Base-by-base conservation (phyloP, 2,329 filamentous ascomycete species). In the Penicillium janthinellum region DNA sequence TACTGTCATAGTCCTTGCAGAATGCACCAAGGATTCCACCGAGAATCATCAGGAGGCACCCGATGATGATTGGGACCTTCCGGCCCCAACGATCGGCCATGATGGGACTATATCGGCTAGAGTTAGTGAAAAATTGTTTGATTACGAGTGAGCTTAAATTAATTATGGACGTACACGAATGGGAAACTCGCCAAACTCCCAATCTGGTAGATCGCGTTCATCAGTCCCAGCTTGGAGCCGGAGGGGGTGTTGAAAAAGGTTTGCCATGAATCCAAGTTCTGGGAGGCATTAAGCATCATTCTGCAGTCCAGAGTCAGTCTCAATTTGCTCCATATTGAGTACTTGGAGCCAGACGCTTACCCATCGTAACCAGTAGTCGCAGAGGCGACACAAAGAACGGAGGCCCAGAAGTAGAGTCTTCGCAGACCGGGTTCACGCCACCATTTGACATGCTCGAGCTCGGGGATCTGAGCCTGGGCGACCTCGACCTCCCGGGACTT, bases 311-410 rank as follows among this genome's bases (percentile, higher is more conserved):
- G 6, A n/a, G 14, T 37, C 15, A 14, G 7, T 0, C 14, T 56
- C 31, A 10, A n/a, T 41, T 48, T 37, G 35, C 20, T n/a, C 4
- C 12, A 15, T 10, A 28, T 28, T 12, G 12, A 20, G 22, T 22
- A 3, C 14, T 17, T 22, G 15, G 6, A 31, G 28, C 12, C 8
- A 5, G 28, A 11, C 12, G 14, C 60, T 51, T 67, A 79, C 77
- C 84, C 84, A 73, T 88, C 85, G 69, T 86, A 87, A 55, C 85
- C 84, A 7, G 84, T 87, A 34, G 84, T 87, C 45, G 85, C 85
- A 34, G 85, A 87, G 12, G 83, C 84, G 58, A 87, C 76, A 72
- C 85, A 83, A 58, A 88, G 77, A 59, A 87, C 80, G 20, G 79
- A 73, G 59, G 78, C 79, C 70, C 81, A 79, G 53, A 78, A 78